Percentiles rank a stretch among this genome's conserved stretches.
Conservation (phyloP, 2,329 filamentous ascomycete genomes). For the Xylariaceae sp. region DNA sequence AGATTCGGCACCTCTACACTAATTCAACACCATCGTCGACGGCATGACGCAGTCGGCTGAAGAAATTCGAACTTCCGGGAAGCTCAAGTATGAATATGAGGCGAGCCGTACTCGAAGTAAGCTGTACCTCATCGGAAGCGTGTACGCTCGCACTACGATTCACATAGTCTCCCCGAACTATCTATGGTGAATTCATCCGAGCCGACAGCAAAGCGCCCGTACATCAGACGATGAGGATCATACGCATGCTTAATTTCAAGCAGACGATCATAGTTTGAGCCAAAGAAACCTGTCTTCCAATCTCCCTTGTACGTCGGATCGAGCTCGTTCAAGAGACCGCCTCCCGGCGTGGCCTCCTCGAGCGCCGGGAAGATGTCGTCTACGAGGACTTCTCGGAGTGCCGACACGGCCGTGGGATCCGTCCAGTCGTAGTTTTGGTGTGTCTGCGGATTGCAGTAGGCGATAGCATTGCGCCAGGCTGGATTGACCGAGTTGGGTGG, state of each 20-base stretch:
- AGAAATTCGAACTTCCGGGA: too few relatives aligned
- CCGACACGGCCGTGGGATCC: too few relatives aligned
- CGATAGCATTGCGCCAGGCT: constrained; percentile 12
- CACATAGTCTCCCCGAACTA: constrained; percentile 2
- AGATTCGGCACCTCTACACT: too few relatives aligned
- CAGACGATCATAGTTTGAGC: constrained; percentile 15
- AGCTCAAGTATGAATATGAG: too few relatives aligned
- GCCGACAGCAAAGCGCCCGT: constrained; percentile 11
- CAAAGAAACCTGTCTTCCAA: constrained; percentile 21
- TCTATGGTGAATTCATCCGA: constrained; percentile 8
- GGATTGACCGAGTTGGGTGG: constrained; percentile 17
- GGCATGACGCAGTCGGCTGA: too few relatives aligned
- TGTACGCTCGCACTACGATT: not conserved
- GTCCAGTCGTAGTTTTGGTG: too few relatives aligned
- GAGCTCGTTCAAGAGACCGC: constrained; percentile 17
- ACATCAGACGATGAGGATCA: constrained; percentile 16
- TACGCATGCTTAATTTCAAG: constrained; percentile 16
- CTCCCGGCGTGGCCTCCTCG: too few relatives aligned
- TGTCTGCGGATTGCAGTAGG: not conserved
- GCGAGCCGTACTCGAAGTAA: too few relatives aligned
- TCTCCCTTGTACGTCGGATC: constrained; percentile 17
- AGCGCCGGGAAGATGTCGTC: too few relatives aligned
- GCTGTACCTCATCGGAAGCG: too few relatives aligned
- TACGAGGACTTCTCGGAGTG: too few relatives aligned
- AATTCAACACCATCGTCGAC: too few relatives aligned